phyloP scores from a whole-genome alignment of 2,329 filamentous ascomycete species.

The Colletotrichum paranaense region DNA sequence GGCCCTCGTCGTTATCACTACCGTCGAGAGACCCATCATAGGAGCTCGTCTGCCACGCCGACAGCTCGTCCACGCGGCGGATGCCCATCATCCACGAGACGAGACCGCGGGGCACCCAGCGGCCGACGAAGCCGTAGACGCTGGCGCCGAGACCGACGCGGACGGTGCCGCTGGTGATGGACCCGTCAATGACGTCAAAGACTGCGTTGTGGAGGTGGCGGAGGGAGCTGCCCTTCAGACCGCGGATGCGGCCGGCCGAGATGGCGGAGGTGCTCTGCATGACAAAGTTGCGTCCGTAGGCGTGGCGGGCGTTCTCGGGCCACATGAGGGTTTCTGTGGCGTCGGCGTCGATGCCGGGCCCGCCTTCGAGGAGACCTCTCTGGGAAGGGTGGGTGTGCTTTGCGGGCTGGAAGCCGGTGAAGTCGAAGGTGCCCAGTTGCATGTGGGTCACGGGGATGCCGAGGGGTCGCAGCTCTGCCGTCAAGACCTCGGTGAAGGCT shows the following conservation, averaged over 20 bases:
- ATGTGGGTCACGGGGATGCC: conserved; percentile 86
- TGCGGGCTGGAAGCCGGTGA: conserved; percentile 71
- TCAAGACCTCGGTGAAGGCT: conserved; percentile 84
- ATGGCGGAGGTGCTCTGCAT: conserved; percentile 66
- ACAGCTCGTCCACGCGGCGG: conserved; percentile 68
- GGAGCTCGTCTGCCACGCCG: conserved; percentile 61
- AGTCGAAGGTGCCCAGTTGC: conserved; percentile 91
- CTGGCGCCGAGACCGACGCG: conserved; percentile 87
- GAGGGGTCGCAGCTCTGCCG: conserved; percentile 81
- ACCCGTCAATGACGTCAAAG: conserved; percentile 86
- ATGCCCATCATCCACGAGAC: conserved; percentile 97
- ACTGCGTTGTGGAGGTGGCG: conserved; percentile 86
- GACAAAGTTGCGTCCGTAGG: conserved; percentile 73
- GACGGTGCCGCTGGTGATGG: conserved; percentile 70
- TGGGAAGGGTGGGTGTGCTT: conserved; percentile 50
- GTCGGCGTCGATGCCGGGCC: conserved; percentile 53
- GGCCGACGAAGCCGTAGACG: conserved; percentile 86
- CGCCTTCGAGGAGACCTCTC: conserved; percentile 53
- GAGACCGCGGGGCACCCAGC: conserved; percentile 79
- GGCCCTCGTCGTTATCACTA: conserved; percentile 50
- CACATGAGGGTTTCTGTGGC: conserved; percentile 70
- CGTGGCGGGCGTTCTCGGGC: conserved; percentile 69
- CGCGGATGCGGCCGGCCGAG: conserved; percentile 67
- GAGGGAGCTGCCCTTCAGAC: conserved; percentile 76
- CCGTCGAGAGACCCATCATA: conserved; percentile 48